Evolutionary conservation across 768 basidiomycete species (phyloP).

Genomic region (Russula olivacea): DNA sequence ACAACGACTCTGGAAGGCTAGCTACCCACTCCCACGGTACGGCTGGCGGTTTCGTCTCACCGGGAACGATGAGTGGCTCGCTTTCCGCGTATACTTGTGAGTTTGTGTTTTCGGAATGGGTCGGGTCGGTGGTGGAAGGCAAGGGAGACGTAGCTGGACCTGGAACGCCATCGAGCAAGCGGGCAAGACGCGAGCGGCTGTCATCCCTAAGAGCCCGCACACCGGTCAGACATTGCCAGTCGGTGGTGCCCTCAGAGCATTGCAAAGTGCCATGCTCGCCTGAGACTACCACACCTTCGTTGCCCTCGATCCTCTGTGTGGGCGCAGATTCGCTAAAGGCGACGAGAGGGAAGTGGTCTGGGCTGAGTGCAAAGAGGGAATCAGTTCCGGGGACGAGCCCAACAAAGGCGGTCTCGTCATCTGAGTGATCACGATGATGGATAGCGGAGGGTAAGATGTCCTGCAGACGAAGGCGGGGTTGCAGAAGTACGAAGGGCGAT

Average conservation of each 20-base stretch:
- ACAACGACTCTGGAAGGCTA: conserved; percentile 4
- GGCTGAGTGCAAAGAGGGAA: conserved; percentile 83
- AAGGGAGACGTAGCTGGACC: conserved; percentile 6
- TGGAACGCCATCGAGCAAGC: conserved; percentile 57
- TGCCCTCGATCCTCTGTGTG: conserved; percentile 23
- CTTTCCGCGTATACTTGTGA: conserved; percentile 1
- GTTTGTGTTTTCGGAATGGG: conserved; percentile 28
- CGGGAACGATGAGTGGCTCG: neutral
- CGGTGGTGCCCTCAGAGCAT: conserved; percentile 35
- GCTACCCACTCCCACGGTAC: conserved; percentile 12
- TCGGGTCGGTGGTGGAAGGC: conserved; percentile 26
- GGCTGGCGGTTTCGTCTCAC: neutral
- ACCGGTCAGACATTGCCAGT: conserved; percentile 59
- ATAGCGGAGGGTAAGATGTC: conserved; percentile 54
- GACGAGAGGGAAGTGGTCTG: conserved; percentile 74
- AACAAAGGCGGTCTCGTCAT: conserved; percentile 68
- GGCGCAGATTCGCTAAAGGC: conserved; percentile 51
- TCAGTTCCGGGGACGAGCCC: conserved; percentile 67
- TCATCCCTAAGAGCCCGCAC: conserved; percentile 49
- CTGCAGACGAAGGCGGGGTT: conserved; percentile 72
- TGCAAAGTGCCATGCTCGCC: neutral
- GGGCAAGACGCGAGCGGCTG: conserved; percentile 37
- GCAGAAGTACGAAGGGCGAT: conserved; percentile 77
- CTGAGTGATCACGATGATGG: conserved; percentile 41
- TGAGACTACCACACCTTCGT: conserved; percentile 31